A percentile compares a stretch with the other conserved stretches of the same genome.
These are phyloP conservation scores for Dipodascus geniculatus DNA, from an alignment of 805 yeast genomes.

Conservation along the genomic window DNA sequence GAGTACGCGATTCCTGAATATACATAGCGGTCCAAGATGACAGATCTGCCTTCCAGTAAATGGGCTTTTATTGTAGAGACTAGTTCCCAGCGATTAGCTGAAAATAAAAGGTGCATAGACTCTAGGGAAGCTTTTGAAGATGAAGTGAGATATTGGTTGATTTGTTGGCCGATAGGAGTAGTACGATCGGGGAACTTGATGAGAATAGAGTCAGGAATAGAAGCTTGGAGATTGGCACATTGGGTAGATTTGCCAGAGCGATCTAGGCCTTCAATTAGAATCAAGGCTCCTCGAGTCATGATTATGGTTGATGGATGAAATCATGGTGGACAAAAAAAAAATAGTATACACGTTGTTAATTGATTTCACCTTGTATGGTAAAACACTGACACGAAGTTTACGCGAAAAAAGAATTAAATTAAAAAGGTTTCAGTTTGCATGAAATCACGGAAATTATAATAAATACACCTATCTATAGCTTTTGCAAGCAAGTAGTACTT, in stretches of 20 bases:
- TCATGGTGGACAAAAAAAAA: neutral
- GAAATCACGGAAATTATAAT: too few relatives aligned
- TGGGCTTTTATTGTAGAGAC: conserved; percentile 34
- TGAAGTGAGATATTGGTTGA: conserved; percentile 53
- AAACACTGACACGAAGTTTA: too few relatives aligned
- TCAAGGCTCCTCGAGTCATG: conserved; percentile 51
- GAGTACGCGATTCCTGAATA: conserved; percentile 93
- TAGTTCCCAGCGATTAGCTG: conserved; percentile 93
- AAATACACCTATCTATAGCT: too few relatives aligned
- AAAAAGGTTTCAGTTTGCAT: too few relatives aligned
- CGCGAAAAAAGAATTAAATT: too few relatives aligned
- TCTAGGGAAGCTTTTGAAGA: conserved; percentile 48
- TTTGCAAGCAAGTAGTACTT: conserved; percentile 7
- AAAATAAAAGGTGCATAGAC: conserved; percentile 75
- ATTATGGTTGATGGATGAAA: neutral
- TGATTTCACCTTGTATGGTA: too few relatives aligned
- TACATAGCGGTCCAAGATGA: conserved; percentile 77
- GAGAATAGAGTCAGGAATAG: conserved; percentile 32
- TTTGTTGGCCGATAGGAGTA: conserved; percentile 69
- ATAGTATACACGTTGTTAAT: too few relatives aligned
- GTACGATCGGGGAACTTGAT: conserved; percentile 82
- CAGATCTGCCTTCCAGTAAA: conserved; percentile 41
- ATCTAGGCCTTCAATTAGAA: conserved; percentile 86
- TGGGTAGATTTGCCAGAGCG: conserved; percentile 94
- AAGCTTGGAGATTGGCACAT: conserved; percentile 26